Evolutionary conservation across 805 yeast genomes (phyloP).

Genomic region (Cyberlindnera lachancei): DNA sequence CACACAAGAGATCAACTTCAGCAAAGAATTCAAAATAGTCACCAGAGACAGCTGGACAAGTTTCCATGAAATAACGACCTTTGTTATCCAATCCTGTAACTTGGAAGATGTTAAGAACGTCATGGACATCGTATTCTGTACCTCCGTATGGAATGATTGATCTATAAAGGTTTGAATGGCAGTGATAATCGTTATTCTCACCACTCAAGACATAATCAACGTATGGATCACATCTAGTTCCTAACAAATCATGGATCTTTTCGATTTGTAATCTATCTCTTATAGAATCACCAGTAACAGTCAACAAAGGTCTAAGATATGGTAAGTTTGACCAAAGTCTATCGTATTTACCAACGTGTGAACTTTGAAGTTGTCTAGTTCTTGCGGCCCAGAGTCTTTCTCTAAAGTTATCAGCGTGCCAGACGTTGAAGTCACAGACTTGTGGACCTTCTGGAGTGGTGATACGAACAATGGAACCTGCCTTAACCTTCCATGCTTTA

Average conservation of each 20-base stretch:
- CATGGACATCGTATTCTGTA: constrained; percentile 61
- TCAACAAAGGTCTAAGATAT: constrained; percentile 55
- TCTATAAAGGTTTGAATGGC: constrained; percentile 57
- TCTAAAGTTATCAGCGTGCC: constrained; percentile 54
- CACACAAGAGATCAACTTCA: constrained; percentile 56
- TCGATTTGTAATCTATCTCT: constrained; percentile 57
- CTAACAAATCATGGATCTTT: constrained; percentile 55
- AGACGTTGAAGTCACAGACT: constrained; percentile 61
- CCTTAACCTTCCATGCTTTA: constrained; percentile 55
- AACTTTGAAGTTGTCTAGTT: constrained; percentile 56
- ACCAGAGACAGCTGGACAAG: constrained; percentile 52
- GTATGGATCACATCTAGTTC: constrained; percentile 65
- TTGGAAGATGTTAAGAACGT: constrained; percentile 62
- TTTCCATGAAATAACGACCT: constrained; percentile 65
- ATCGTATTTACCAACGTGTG: constrained; percentile 55
- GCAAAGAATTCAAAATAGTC: constrained; percentile 65
- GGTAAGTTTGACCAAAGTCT: constrained; percentile 62
- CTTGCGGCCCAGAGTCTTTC: constrained; percentile 67
- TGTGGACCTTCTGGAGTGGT: constrained; percentile 66
- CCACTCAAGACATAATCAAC: constrained; percentile 58
- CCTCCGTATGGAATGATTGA: constrained; percentile 54
- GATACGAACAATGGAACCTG: constrained; percentile 49
- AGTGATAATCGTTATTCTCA: constrained; percentile 57
- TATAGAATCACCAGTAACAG: constrained; percentile 56
- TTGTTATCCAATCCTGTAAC: constrained; percentile 59